Conservation (phyloP, 129 eudicot genomes). For the Escallonia herrerae region DNA sequence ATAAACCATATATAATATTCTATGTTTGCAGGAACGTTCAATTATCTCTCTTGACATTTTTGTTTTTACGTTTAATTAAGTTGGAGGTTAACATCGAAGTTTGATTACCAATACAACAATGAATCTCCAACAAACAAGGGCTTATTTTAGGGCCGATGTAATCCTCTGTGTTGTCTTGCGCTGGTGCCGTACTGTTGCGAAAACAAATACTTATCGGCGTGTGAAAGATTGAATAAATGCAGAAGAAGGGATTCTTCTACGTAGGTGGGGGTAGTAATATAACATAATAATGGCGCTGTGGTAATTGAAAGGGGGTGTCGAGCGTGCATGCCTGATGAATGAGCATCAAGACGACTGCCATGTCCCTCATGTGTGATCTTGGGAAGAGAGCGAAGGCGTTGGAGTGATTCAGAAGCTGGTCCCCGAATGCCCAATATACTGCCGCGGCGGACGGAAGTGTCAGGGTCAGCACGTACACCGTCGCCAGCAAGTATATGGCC, state of each 20-base stretch:
- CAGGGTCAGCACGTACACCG: conserved; percentile 69
- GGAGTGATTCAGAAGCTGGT: conserved; percentile 80
- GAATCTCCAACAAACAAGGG: too few relatives aligned
- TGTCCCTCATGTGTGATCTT: conserved; percentile 70
- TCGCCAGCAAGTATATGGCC: conserved; percentile 78
- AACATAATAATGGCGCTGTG: too few relatives aligned
- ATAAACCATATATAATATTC: too few relatives aligned
- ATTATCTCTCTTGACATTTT: too few relatives aligned
- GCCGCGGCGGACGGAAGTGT: conserved; percentile 94
- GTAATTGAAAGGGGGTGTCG: neutral
- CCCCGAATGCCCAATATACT: conserved; percentile 96
- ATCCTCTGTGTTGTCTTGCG: too few relatives aligned
- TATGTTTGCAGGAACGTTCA: too few relatives aligned
- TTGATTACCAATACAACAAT: too few relatives aligned
- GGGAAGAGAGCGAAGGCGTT: conserved; percentile 95
- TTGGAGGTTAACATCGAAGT: too few relatives aligned
- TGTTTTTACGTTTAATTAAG: too few relatives aligned
- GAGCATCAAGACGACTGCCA: conserved; percentile 94
- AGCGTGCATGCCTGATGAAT: conserved; percentile 72
- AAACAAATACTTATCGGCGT: too few relatives aligned
- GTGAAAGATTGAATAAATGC: neutral
- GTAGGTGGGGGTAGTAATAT: neutral
- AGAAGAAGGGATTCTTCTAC: neutral
- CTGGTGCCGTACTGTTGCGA: too few relatives aligned
- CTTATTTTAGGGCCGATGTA: too few relatives aligned